Base-by-base conservation (phyloP, 495 filamentous ascomycete species). In the Podospora bellae-mahoneyi region DNA sequence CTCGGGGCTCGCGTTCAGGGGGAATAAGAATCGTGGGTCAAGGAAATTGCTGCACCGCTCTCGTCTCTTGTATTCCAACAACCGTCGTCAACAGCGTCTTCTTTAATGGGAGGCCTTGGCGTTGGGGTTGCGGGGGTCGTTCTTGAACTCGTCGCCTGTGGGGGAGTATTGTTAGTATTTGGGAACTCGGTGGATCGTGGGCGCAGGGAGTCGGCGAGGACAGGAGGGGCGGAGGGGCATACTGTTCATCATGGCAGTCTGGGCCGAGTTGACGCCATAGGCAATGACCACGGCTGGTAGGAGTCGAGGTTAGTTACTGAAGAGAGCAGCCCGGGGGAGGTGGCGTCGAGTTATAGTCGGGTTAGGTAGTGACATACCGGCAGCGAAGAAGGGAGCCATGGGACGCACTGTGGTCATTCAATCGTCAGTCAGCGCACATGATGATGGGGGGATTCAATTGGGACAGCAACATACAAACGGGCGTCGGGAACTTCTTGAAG, bases 41-140 rank as follows among this genome's bases (percentile, higher is more conserved):
- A 64, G 28, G 62, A 68, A 73, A 69, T 64, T 26, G 68, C 66
- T 61, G 68, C 66, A 68, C 61, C 56, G 66, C 30, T 63, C 32
- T 69, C 56, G 58, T 65, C 53, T 73, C 71, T 67, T 69, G 63
- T 71, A 54, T 69, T 62, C 18, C 56, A 58, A 62, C 67, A 56
- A 62, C 69, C 34, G 53, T 68, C 16, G 58, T 64, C 56, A 39
- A 64, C 19, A 30, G 23, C 28, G 58, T 58, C 56, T 23, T 34
- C 68, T 62, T 71, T 78, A 80, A 74, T 80, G 77, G 60, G 76
- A 75, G 74, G 85, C 84, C 85, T 90, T 90, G 54, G 82, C 80
- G 76, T 86, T 83, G 73, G 90, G 91, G 86, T 97, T 97, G 78
- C 94, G 87, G 70, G 94, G 94, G 83, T 98, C 94, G 85, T 95